phyloP scores from a whole-genome alignment of 495 filamentous ascomycete species.

The Daldinia loculata region DNA sequence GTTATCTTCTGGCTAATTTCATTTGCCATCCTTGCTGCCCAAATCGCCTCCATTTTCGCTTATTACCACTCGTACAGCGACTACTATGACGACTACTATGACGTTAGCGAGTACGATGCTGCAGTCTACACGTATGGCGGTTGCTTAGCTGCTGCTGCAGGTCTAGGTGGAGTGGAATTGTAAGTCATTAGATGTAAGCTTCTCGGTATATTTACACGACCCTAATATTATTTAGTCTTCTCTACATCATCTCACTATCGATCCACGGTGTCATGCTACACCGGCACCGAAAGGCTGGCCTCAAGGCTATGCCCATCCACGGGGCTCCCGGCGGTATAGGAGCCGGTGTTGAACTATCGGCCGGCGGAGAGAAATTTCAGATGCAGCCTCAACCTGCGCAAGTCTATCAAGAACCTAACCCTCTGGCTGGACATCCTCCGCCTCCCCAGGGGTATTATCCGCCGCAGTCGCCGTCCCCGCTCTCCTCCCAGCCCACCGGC shows the following conservation, averaged over 20 bases:
- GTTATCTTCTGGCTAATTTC: slow-evolving; percentile 58
- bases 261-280: slow-evolving; percentile 53
- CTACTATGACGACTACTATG: slow-evolving; percentile 41
- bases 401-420: slow-evolving; percentile 32
- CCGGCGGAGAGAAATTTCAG: slow-evolving; percentile 31
- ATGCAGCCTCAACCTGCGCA: slow-evolving; percentile 38
- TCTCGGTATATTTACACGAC: neutral
- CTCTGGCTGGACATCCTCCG: slow-evolving; percentile 6
- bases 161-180: slow-evolving; percentile 56
- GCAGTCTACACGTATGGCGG: slow-evolving; percentile 22
- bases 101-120: slow-evolving; percentile 21
- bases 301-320: slow-evolving; percentile 48
- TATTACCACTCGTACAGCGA: slow-evolving; percentile 19
- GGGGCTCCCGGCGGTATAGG: slow-evolving; percentile 1
- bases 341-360: neutral
- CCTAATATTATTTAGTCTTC: slow-evolving; percentile 45
- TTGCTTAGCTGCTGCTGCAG: slow-evolving; percentile 44
- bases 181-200: slow-evolving; percentile 34
- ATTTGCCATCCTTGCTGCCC: slow-evolving; percentile 52
- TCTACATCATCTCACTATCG: slow-evolving; percentile 51
- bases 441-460: slow-evolving; percentile 32
- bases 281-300: slow-evolving; percentile 56
- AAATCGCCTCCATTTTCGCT: slow-evolving; percentile 41
- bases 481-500: slow-evolving; percentile 34
- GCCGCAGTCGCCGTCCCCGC: slow-evolving; percentile 35